These are phyloP conservation scores for Solanum lignicaule DNA, from an alignment of 257 asterid genomes.

Conservation along the genomic window DNA sequence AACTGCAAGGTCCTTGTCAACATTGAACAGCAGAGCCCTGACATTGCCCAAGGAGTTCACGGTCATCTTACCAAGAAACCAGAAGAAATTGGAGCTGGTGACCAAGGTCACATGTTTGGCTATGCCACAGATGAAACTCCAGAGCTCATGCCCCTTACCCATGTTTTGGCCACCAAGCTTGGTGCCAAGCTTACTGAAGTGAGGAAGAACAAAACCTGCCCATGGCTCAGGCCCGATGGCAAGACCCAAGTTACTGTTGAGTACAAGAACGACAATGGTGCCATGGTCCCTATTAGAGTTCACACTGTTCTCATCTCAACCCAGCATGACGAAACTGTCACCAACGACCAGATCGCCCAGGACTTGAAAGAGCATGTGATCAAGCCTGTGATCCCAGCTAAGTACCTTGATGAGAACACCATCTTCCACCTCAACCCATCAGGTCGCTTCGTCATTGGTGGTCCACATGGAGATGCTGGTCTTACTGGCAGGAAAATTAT, in stretches of 20 bases:
- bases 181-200: conserved; percentile 91
- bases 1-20: conserved; percentile 90
- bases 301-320: conserved; percentile 88
- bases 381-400: conserved; percentile 69
- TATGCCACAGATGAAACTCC: conserved; percentile 91
- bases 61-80: conserved; percentile 92
- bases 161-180: conserved; percentile 85
- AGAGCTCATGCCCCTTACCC: conserved; percentile 88
- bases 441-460: conserved; percentile 84
- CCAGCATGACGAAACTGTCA: conserved; percentile 83
- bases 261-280: conserved; percentile 69
- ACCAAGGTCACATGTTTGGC: conserved; percentile 92
- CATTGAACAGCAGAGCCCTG: conserved; percentile 93
- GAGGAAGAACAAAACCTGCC: conserved; percentile 79
- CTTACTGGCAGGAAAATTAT: conserved; percentile 81
- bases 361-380: conserved; percentile 82
- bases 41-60: conserved; percentile 91
- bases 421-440: conserved; percentile 89
- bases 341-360: conserved; percentile 58
- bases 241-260: conserved; percentile 88
- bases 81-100: conserved; percentile 94
- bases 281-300: conserved; percentile 82
- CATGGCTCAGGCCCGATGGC: conserved; percentile 88
- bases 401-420: conserved; percentile 75
- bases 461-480: conserved; percentile 94